Base-by-base conservation (phyloP, 495 filamentous ascomycete species). In the Aspergillus campestris region DNA sequence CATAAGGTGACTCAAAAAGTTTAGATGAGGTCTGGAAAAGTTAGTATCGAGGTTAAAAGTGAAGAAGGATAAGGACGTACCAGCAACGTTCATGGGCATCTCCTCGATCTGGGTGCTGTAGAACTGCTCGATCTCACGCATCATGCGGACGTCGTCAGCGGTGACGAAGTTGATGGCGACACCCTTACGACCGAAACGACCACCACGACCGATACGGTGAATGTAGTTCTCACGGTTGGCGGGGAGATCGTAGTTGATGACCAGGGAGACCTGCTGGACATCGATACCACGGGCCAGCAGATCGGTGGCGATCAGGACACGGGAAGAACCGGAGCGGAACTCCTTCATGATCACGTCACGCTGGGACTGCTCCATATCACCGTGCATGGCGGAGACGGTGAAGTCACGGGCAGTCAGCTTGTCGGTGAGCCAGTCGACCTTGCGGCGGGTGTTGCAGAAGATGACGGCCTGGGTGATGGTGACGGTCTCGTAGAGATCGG, bases 121-220 rank as follows among this genome's bases (percentile, higher is more conserved):
- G 64, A 79, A 81, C 62, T 79, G 74, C 59, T 74, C 92, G 52
- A 98, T 98, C 68, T 98, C 94, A 57, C 92, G 83, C 80, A 98
- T 87, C 82, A 98, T 98, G 65, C 94, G 90, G 55, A 98, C 92
- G 75, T 98, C 92, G 49, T 98, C 92, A 58, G 87, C 88, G 45
- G 94, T 98, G 65, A 98, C 92, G 70, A 98, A 98, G 84, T 98
- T 98, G 79, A 98, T 98, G 55, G 92, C 94, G 67, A 98, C 92
- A 84, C 92, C 92, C 80, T 98, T 98, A 65, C 92, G 87, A 67
- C 92, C 92, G 74, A 98, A 98, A 78, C 92, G 88, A 69, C 92
- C 92, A 68, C 89, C 88, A 77, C 92, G 89, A 77, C 92, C 92
- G 62, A 98, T 98, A 58, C 92, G 84, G 74, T 98, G 92, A 71